Percentiles rank a stretch among this genome's conserved stretches.
These are phyloP conservation scores for Aureobasidium sp. DNA, from an alignment of 2,329 filamentous ascomycete genomes.

Conservation along the genomic window DNA sequence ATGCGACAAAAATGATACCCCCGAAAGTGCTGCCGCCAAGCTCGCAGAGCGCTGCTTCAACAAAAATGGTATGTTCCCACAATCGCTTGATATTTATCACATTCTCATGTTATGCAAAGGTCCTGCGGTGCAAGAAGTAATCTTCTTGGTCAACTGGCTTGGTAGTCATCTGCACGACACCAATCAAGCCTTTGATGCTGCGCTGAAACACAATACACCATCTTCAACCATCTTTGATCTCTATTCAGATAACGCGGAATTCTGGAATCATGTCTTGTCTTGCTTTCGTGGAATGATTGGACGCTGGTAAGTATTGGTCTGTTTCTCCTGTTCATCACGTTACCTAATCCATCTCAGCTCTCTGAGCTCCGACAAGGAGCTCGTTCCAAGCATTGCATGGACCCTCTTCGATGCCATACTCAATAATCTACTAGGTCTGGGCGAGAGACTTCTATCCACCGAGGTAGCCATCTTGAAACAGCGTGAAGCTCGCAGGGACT, in stretches of 20 bases:
- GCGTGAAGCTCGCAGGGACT: conserved; percentile 7
- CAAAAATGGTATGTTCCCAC: neutral
- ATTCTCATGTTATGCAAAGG: neutral
- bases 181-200: conserved; percentile 19
- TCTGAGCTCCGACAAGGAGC: neutral
- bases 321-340: conserved; percentile 3
- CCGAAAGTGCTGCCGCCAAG: neutral
- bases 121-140: neutral
- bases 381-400: neutral
- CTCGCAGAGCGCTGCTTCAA: neutral
- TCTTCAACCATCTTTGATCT: neutral
- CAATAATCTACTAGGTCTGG: neutral
- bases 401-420: neutral
- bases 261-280: conserved; percentile 20
- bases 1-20: neutral
- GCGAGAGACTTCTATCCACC: neutral
- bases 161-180: conserved; percentile 19
- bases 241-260: conserved; percentile 17
- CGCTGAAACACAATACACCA: conserved; percentile 16
- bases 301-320: conserved; percentile 19
- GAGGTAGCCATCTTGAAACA: neutral
- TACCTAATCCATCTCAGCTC: neutral
- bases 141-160: conserved; percentile 19
- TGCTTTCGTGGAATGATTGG: neutral
- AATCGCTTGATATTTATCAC: no score